Evolutionary conservation across 805 yeast species (phyloP).

Genomic region (Candida michaelii): DNA sequence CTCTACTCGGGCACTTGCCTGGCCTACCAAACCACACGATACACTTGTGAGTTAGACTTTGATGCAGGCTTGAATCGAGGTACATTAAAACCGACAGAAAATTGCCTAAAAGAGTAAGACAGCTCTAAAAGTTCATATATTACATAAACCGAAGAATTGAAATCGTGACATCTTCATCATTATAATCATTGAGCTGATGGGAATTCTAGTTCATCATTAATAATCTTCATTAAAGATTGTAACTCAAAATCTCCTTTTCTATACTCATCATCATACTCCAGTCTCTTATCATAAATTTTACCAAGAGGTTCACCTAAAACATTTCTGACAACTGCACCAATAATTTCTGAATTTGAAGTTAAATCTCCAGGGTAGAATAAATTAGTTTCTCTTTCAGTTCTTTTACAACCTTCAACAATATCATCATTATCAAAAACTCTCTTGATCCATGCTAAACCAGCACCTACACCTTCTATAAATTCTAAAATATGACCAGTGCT

Average conservation of each 20-base stretch:
- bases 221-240: conserved; percentile 2
- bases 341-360: background rate
- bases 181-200: too few relatives aligned
- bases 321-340: conserved; percentile 1
- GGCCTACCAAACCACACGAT: too few relatives aligned
- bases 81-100: too few relatives aligned
- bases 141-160: too few relatives aligned
- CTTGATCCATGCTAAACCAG: conserved; percentile 21
- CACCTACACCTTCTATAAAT: conserved; percentile 17
- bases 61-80: too few relatives aligned
- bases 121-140: too few relatives aligned
- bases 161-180: too few relatives aligned
- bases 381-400: conserved; percentile 49
- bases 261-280: background rate
- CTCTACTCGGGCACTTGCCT: too few relatives aligned
- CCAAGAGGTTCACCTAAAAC: conserved; percentile 6
- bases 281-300: conserved; percentile 4
- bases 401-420: conserved; percentile 28
- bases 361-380: conserved; percentile 39
- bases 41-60: too few relatives aligned
- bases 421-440: conserved; percentile 16
- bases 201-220: background rate
- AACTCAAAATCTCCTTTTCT: conserved; percentile 5
- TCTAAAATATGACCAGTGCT: conserved; percentile 20
- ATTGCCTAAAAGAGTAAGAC: too few relatives aligned